Evolutionary conservation across 148 eudicot species (phyloP).

Genomic region (Heliosperma pusillum): DNA sequence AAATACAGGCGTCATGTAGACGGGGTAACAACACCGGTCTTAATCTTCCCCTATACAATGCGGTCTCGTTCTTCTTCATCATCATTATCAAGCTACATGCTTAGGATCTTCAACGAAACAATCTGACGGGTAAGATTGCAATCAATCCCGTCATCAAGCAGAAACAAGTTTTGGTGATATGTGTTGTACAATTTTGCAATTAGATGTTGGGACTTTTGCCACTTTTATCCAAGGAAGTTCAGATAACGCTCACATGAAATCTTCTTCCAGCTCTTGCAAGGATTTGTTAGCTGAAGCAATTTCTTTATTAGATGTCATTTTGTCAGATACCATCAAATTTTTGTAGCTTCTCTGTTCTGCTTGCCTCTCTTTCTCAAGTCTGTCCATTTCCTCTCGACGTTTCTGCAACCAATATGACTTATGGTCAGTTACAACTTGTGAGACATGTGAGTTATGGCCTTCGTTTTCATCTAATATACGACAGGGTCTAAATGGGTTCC

Average conservation of each 20-base stretch:
- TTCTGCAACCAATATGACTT: conserved; percentile 45
- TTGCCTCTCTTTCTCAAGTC: conserved; percentile 86
- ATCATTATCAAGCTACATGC: conserved; percentile 17
- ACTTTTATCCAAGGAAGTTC: conserved; percentile 33
- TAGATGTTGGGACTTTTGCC: conserved; percentile 9
- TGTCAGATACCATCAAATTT: conserved; percentile 91
- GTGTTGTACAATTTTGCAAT: conserved; percentile 19
- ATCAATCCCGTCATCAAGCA: conserved; percentile 14
- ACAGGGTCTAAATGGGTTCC: too few relatives aligned
- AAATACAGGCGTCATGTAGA: conserved; percentile 14
- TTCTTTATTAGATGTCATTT: conserved; percentile 98
- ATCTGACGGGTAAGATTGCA: conserved; percentile 13
- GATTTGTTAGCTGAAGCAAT: conserved; percentile 77
- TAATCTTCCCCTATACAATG: conserved; percentile 17
- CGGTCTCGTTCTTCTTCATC: conserved; percentile 23
- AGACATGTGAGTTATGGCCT: too few relatives aligned
- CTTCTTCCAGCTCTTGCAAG: conserved; percentile 93
- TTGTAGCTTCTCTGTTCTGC: conserved; percentile 94
- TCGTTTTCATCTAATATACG: too few relatives aligned
- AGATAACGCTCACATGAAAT: conserved; percentile 63
- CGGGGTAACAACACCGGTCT: conserved; percentile 14
- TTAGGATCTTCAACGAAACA: conserved; percentile 21
- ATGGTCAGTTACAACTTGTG: not conserved
- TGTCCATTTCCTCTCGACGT: conserved; percentile 83
- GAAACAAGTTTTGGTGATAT: not conserved